Evolutionary conservation across 345 rosid genomes (phyloP), one percentile per base, ranked within the genome.

Genomic region (Barbarea vulgaris): DNA sequence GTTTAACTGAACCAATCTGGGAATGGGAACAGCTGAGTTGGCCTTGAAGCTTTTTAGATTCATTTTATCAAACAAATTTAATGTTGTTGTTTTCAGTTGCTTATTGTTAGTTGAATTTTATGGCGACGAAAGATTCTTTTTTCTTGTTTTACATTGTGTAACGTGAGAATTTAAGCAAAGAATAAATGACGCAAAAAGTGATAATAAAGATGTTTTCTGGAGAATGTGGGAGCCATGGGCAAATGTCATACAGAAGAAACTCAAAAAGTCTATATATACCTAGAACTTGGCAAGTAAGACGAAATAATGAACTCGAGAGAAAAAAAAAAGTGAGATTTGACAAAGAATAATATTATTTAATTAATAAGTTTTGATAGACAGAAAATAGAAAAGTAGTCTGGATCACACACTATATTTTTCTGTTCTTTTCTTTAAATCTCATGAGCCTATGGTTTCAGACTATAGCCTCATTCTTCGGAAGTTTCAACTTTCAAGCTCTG

Each of bases 1-100:
- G 75, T 79, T 72, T 75, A 42, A 70, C 62, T 19, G 80, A 72
- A 56, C 79, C 82, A 59, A 41, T 69, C 1, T 84, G 87, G 84
- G 92, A 77, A 7, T 93, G 88, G 93, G 95, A 83, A 37, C 78
- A 65, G 48, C 76, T 77, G 59, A 64, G 64, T 57, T 85, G 93
- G 87, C 34, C 82, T 44, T 83, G 87, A 84, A 22, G 36, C 36
- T 24, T 36, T 34, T 19, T 42, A 54, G 36, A 39, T 60, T 58
- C 22, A 46, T 37, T 37, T 4, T 48, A 36, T 41, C 39, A 65
- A 64, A 9, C 66, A 36, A 52, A 27, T 55, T 51, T 5, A 28
- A 57, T 67, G 4, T 11, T 62, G 5, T 15, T 27, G 2, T 2
- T 24, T 61, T 61, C 18, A 14, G n/a, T 22, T 61, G 50, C 12